phyloP scores from a whole-genome alignment of 2,329 filamentous ascomycete genomes.

The Colletotrichum sp. region DNA sequence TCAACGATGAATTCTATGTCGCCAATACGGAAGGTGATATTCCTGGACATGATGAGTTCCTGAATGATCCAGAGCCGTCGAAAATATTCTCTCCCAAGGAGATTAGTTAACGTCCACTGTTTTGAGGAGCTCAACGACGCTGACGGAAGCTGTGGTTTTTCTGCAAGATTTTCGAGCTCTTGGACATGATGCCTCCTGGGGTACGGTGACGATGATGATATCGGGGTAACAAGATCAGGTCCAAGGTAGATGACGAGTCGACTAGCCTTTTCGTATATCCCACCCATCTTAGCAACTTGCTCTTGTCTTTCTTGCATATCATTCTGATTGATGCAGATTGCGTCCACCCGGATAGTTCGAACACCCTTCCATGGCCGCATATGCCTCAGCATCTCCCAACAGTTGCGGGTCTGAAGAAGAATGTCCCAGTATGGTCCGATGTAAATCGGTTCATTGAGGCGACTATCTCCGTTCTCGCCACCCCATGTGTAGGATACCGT shows the following conservation, averaged over 20 bases:
- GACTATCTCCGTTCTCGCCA: not conserved
- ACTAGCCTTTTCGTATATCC: fast-evolving
- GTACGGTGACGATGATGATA: fast-evolving
- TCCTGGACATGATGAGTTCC: fast-evolving
- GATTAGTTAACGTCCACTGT: fast-evolving
- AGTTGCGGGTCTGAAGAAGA: fast-evolving
- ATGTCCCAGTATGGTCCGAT: not conserved
- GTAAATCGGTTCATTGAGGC: fast-evolving
- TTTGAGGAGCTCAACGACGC: fast-evolving
- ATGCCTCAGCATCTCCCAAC: not conserved
- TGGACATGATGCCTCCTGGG: fast-evolving
- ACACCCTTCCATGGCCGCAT: not conserved
- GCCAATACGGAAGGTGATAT: fast-evolving
- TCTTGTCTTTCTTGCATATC: not conserved
- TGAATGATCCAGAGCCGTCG: not conserved
- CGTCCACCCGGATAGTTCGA: fast-evolving
- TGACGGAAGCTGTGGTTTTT: fast-evolving
- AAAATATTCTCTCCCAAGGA: fast-evolving
- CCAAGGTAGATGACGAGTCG: fast-evolving
- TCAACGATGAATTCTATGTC: fast-evolving
- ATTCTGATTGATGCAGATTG: not conserved
- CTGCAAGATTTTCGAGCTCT: fast-evolving
- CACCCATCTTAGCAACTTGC: not conserved
- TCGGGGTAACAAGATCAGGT: fast-evolving
- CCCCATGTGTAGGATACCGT: not conserved